Evolutionary conservation across 1,284 basidiomycete species (phyloP), one percentile per base, ranked within the genome.

Genomic region (Singerocomus inundabilis): DNA sequence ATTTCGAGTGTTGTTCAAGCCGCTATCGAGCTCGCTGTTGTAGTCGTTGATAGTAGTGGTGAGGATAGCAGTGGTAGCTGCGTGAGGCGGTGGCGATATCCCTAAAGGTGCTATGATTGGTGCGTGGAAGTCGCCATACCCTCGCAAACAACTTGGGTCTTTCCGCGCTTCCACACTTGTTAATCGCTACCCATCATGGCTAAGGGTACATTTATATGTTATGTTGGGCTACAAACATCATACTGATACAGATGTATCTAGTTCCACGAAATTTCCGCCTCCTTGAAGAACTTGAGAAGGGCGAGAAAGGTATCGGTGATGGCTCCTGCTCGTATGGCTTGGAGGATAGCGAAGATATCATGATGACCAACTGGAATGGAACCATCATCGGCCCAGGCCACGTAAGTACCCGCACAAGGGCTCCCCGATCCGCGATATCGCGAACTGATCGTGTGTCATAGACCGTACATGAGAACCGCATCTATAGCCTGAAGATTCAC

Each of bases 251-350:
- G 13, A 18, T 7, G 11, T 21, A 11, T 8, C 6, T 57, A 98
- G 96, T 98, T 55, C 96, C 96, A 34, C 82, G 96, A 65, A 98
- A 94, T 73, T 99, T 99, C 76, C 83, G 93, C 49, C 84, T 99
- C 37, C 82, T 98, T 42, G 94, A 98, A 71, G 95, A 99, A 77
- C 88, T 99, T 59, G 96, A 99, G 75, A 98, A 98, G 74, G 96
- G 97, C 62, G 96, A 99, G 79, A 99, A 99, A 72, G 96, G 97
- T 42, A 93, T 99, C 66, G 96, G 96, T 56, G 96, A 98, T 75
- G 96, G 95, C 52, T 93, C 89, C 32, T 97, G 93, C 75, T 95
- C 92, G 29, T 98, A 98, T 63, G 95, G 95, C 49, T 77, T 97
- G 51, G 91, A 91, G 71, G 91, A 96, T 71, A 72, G 85, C 61